Evolutionary conservation across 441 rosid genomes (phyloP).

Genomic region (Pelargonium australe): DNA sequence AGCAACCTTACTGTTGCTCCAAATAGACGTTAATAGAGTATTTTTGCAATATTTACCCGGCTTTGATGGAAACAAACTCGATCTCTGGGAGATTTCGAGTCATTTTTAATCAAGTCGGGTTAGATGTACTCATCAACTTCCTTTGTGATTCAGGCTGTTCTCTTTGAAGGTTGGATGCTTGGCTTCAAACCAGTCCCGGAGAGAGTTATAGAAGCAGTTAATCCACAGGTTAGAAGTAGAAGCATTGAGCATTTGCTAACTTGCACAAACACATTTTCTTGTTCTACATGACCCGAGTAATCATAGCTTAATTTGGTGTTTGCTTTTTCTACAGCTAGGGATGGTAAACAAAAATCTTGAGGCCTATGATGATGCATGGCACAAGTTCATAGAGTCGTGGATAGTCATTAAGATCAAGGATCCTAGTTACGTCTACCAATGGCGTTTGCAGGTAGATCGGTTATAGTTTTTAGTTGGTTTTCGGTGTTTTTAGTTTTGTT

Average conservation of each 20-base stretch:
- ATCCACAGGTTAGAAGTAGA: slow-evolving; percentile 60
- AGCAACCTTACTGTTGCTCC: no score
- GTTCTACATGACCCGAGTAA: neutral
- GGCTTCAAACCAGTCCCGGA: slow-evolving; percentile 73
- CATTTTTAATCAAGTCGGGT: no score
- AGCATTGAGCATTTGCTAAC: neutral
- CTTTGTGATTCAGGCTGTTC: slow-evolving; percentile 45
- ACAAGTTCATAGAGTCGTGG: slow-evolving; percentile 78
- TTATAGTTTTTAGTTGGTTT: no score
- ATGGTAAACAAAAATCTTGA: slow-evolving; percentile 72
- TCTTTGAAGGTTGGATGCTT: slow-evolving; percentile 99
- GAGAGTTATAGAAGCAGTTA: slow-evolving; percentile 60
- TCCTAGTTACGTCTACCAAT: slow-evolving; percentile 75
- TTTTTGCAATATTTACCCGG: no score
- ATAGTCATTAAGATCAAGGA: slow-evolving; percentile 81
- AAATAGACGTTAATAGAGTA: no score
- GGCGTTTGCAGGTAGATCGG: slow-evolving; percentile 81
- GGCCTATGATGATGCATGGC: slow-evolving; percentile 86
- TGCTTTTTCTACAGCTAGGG: slow-evolving; percentile 49
- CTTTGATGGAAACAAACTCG: no score
- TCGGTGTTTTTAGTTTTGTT: no score
- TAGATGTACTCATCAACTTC: neutral
- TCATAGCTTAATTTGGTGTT: slow-evolving; percentile 1
- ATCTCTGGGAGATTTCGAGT: no score
- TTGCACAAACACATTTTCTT: neutral